A percentile compares a stretch with the other conserved stretches of the same genome.
These are phyloP conservation scores for Backusella australiensis DNA, from an alignment of 192 early-diverging fungal genomes.

Conservation along the genomic window DNA sequence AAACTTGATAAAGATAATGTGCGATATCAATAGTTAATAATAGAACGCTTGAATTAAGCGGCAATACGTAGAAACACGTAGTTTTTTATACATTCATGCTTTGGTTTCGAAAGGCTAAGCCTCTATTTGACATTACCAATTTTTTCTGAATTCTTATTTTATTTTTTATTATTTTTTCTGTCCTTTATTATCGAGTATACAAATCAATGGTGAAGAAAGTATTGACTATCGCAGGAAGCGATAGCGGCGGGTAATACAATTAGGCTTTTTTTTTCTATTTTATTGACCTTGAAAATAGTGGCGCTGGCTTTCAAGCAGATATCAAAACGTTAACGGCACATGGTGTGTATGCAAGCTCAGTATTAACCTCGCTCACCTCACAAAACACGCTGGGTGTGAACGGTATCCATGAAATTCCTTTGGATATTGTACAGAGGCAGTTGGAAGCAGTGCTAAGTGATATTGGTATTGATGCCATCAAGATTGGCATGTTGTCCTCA, in stretches of 20 bases:
- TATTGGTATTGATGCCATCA: slow-evolving; percentile 75
- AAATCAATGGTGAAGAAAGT: slow-evolving; percentile 18
- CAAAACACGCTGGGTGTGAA: slow-evolving; percentile 84
- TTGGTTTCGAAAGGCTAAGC: not conserved
- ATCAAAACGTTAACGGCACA: slow-evolving; percentile 82
- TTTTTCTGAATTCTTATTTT: not conserved
- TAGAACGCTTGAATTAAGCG: too few species aligned
- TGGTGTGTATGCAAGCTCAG: slow-evolving; percentile 69
- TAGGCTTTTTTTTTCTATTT: not conserved
- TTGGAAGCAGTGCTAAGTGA: slow-evolving; percentile 68
- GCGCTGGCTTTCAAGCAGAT: slow-evolving; percentile 85
- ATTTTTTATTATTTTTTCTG: not conserved
- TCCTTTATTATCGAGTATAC: not conserved
- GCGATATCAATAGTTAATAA: too few species aligned
- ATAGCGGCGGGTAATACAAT: slow-evolving; percentile 52
- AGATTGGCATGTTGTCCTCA: slow-evolving; percentile 79
- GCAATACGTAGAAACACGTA: not conserved
- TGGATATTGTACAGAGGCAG: slow-evolving; percentile 67
- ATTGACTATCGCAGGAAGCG: slow-evolving; percentile 66
- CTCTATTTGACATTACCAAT: not conserved
- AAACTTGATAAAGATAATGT: too few species aligned
- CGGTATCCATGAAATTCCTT: slow-evolving; percentile 57
- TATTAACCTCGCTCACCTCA: slow-evolving; percentile 77
- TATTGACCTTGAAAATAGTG: slow-evolving; percentile 31
- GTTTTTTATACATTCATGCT: not conserved